phyloP scores from a whole-genome alignment of 2,329 filamentous ascomycete genomes.

The Alternaria triticimaculans region DNA sequence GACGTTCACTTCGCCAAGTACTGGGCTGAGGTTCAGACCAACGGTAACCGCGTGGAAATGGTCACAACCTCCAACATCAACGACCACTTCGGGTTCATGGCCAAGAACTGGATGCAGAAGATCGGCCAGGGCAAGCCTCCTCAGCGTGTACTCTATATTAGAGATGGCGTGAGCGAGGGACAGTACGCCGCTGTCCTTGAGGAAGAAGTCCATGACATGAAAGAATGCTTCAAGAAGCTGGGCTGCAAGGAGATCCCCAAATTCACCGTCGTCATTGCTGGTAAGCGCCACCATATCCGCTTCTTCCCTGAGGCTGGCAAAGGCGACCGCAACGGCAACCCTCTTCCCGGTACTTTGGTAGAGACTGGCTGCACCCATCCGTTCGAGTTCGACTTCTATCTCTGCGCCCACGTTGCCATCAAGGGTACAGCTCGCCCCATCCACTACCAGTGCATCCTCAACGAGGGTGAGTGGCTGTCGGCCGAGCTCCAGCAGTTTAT shows the following conservation, averaged over 20 bases:
- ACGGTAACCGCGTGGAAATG: conserved; percentile 82
- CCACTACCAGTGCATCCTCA: conserved; percentile 87
- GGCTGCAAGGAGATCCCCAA: conserved; percentile 59
- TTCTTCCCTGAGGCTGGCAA: conserved; percentile 76
- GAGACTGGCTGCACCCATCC: conserved; percentile 91
- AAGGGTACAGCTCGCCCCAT: conserved; percentile 93
- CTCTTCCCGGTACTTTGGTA: conserved; percentile 84
- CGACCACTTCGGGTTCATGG: conserved; percentile 68
- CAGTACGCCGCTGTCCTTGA: conserved; percentile 82
- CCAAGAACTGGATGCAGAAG: conserved; percentile 68
- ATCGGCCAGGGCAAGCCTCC: conserved; percentile 65
- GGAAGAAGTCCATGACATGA: conserved; percentile 77
- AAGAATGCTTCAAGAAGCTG: conserved; percentile 59
- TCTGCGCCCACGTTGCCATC: conserved; percentile 77
- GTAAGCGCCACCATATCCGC: conserved; percentile 88
- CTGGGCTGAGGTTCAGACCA: conserved; percentile 79
- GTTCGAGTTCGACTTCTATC: conserved; percentile 86
- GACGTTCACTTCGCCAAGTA: conserved; percentile 77
- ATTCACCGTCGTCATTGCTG: conserved; percentile 85
- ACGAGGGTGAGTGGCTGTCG: conserved; percentile 73
- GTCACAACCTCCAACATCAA: conserved; percentile 71
- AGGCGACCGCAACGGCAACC: conserved; percentile 79
- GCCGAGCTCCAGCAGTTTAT: conserved; percentile 84
- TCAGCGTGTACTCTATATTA: conserved; percentile 84
- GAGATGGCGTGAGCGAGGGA: conserved; percentile 86